Percentiles rank a stretch among this genome's conserved stretches.
Evolutionary conservation across 163 green algal genomes (phyloP).

Genomic region (Trebouxiophyceae sp.): DNA sequence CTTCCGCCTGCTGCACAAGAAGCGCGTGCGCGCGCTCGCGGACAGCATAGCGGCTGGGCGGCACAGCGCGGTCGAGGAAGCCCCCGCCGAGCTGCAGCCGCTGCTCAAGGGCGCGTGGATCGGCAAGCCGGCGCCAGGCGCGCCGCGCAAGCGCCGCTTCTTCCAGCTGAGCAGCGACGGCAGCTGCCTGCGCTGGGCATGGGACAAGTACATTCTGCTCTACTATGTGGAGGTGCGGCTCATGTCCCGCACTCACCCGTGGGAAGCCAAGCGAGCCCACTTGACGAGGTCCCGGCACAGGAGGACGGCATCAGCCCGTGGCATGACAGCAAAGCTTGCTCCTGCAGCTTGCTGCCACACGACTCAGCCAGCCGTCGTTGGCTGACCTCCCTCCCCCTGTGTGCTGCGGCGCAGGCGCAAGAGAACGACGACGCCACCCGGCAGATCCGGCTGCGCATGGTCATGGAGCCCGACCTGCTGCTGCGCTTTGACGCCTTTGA

Average conservation of each 20-base stretch:
- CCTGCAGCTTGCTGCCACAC: too few species aligned
- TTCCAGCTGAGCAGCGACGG: constrained; percentile 55
- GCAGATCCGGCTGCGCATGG: constrained; percentile 34
- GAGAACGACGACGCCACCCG: constrained; percentile 13
- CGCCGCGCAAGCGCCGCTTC: constrained; percentile 27
- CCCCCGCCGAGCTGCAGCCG: constrained; percentile 35
- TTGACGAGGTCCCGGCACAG: too few species aligned
- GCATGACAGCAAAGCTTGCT: too few species aligned
- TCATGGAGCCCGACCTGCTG: constrained; percentile 37
- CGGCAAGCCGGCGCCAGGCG: constrained; percentile 10
- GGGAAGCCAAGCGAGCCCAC: too few species aligned
- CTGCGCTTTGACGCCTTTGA: constrained; percentile 22
- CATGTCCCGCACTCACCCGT: not conserved
- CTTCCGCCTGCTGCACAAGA: not conserved
- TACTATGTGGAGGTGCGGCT: constrained; percentile 39
- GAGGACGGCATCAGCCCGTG: too few species aligned
- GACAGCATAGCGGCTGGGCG: not conserved
- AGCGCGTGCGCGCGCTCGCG: not conserved
- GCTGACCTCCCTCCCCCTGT: not conserved
- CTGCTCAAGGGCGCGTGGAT: constrained; percentile 46
- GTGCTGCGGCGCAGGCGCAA: constrained; percentile 14
- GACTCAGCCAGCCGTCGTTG: too few species aligned
- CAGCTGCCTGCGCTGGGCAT: constrained; percentile 51
- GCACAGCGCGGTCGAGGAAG: constrained; percentile 2
- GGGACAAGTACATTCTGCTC: constrained; percentile 56